These are phyloP conservation scores for Globisporangium splendens DNA, from an alignment of 352 stramenopile genomes.

Conservation along the genomic window DNA sequence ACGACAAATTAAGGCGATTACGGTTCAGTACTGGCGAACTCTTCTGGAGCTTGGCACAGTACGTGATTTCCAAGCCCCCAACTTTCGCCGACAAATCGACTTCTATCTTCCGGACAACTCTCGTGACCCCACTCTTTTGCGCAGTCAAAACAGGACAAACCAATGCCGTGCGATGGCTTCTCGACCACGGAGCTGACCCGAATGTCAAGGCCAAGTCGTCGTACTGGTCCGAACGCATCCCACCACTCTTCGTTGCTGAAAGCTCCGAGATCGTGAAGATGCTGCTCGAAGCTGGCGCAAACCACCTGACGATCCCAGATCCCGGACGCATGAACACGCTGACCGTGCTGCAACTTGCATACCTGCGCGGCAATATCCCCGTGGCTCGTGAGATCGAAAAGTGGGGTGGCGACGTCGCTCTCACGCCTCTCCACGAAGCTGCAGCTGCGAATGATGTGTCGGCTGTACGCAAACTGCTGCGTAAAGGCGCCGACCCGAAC, in stretches of 20 bases:
- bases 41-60: conserved; percentile 71
- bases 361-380: too few relatives aligned
- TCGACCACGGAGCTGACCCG: conserved; percentile 50
- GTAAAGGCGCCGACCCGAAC: conserved; percentile 64
- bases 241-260: conserved; percentile 66
- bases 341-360: too few relatives aligned
- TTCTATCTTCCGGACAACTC: conserved; percentile 65
- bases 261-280: conserved; percentile 61
- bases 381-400: conserved; percentile 61
- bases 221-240: conserved; percentile 58
- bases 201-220: conserved; percentile 62
- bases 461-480: too few relatives aligned
- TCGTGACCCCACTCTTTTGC: conserved; percentile 67
- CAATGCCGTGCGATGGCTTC: conserved; percentile 47
- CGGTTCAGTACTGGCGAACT: conserved; percentile 79
- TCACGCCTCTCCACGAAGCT: too few relatives aligned
- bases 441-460: too few relatives aligned
- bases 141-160: conserved; percentile 64
- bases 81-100: conserved; percentile 47
- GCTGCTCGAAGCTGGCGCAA: conserved; percentile 58
- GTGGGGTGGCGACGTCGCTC: background rate
- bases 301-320: conserved; percentile 65
- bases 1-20: conserved; percentile 70
- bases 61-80: conserved; percentile 56
- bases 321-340: too few relatives aligned